Conservation (phyloP, 768 basidiomycete species). For the Xerocomellus dryophilus region DNA sequence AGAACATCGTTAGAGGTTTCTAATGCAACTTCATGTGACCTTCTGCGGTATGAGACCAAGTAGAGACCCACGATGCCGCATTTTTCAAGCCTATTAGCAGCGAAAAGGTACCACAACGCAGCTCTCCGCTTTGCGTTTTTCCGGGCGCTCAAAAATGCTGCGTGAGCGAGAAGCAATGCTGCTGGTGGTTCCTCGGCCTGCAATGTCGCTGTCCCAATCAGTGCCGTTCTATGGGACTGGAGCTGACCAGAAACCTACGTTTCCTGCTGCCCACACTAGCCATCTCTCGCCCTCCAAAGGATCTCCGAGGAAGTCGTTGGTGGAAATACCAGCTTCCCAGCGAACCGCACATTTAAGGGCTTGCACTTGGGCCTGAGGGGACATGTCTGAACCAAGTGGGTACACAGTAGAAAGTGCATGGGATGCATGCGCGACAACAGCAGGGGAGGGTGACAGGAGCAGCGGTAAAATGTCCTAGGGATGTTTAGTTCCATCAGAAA, state of each 20-base stretch:
- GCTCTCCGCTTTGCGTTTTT: slow-evolving; percentile 60
- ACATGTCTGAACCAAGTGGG: slow-evolving; percentile 43
- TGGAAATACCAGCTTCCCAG: slow-evolving; percentile 68
- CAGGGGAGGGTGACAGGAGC: slow-evolving; percentile 63
- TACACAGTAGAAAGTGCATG: slow-evolving; percentile 55
- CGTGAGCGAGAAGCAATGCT: slow-evolving; percentile 77
- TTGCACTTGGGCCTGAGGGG: slow-evolving; percentile 64
- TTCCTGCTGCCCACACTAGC: slow-evolving; percentile 82
- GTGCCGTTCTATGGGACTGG: slow-evolving; percentile 8
- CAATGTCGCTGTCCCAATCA: slow-evolving; percentile 29
- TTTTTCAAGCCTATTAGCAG: slow-evolving; percentile 77
- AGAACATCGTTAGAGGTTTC: slow-evolving; percentile 86
- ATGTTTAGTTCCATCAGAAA: slow-evolving; percentile 10
- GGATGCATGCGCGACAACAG: slow-evolving; percentile 56
- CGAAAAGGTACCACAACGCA: slow-evolving; percentile 74
- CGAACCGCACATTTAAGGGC: slow-evolving; percentile 68
- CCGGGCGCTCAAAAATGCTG: slow-evolving; percentile 63
- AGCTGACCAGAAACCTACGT: slow-evolving; percentile 47
- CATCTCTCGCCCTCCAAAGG: slow-evolving; percentile 76
- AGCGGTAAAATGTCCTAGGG: slow-evolving; percentile 79
- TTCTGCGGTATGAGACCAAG: slow-evolving; percentile 1
- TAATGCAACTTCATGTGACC: slow-evolving; percentile 27
- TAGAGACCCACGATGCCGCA: slow-evolving; percentile 70
- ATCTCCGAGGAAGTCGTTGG: slow-evolving; percentile 54
- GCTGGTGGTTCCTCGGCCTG: slow-evolving; percentile 83